Base-by-base conservation (phyloP, 2,329 filamentous ascomycete genomes). In the Orbilia quercus region DNA sequence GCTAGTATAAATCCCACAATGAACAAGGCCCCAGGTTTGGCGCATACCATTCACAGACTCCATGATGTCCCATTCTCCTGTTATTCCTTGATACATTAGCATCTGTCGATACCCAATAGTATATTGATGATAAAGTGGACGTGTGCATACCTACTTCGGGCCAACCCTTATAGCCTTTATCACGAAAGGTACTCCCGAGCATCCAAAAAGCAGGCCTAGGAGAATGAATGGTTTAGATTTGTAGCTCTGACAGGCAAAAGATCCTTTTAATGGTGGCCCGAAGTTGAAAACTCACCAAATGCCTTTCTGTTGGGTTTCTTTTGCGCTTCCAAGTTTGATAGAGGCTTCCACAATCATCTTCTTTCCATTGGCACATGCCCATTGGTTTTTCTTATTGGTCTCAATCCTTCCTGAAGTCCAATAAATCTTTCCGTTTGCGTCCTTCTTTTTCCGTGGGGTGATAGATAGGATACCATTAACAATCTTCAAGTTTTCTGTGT, bases 321-420 rank as follows among this genome's bases (percentile, higher is more conserved):
- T 12, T 22, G 54, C 47, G 18, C 64, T 69, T 40, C 64, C 64
- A 22, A 69, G 55, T 75, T 78, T 80, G 73, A 84, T 79, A 9
- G 75, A 75, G 2, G 81, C 79, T 75, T 84, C 81, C 45, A 83
- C 78, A 58, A 80, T 79, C 57, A 83, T 71, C 59, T 79, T 80
- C 31, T 79, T 77, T 48, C 80, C 80, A 3, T 76, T 23, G 0
- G 73, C 76, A 54, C 80, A 81, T 7, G 74, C 75, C 70, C 83
- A 81, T 76, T 75, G 73, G 23, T 76, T 75, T 42, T 63, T 77
- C 16, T 36, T 69, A 14, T 45, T 60, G 2, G 81, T 81, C 77
- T 84, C 82, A 66, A 84, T 81, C n/a, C 83, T 81, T 0, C 80
- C 80, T 7, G 82, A 84, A 0, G 82, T 84, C 83, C 82, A 84